Conservation (phyloP, 1,139 yeast genomes). For the Debaryomyces sp. region DNA sequence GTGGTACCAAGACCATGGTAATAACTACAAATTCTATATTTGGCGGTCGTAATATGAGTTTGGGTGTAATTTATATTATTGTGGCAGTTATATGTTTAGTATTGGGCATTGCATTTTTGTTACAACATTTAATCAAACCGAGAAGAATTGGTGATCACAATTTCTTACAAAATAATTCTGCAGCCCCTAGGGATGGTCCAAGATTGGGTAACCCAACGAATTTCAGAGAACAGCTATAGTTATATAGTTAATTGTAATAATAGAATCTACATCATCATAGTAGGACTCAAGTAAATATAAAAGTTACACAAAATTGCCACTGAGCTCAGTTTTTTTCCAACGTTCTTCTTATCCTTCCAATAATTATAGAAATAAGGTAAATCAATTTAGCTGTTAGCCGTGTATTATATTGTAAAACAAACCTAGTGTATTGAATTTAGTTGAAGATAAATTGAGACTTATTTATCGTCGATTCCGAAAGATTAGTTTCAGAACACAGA, state of each 20-base stretch:
- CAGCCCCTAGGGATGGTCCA: constrained; percentile 10
- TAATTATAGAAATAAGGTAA: neutral
- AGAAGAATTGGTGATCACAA: constrained; percentile 50
- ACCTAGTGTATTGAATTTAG: neutral
- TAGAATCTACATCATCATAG: neutral
- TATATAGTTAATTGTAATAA: constrained; percentile 3
- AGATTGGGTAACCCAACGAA: constrained; percentile 11
- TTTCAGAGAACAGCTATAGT: constrained; percentile 31
- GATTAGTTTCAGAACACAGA: constrained; percentile 4
- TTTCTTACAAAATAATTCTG: constrained; percentile 33
- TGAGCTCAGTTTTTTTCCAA: constrained; percentile 6
- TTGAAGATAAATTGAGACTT: neutral
- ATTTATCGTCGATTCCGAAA: neutral
- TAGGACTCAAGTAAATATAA: neutral
- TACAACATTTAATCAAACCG: constrained; percentile 52
- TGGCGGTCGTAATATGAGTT: constrained; percentile 70
- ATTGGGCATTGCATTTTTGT: constrained; percentile 48
- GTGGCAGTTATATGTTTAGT: constrained; percentile 59
- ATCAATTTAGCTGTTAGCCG: neutral
- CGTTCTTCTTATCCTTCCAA: constrained; percentile 4
- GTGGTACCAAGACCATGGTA: constrained; percentile 70
- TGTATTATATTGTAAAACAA: neutral
- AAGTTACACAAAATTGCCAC: constrained; percentile 4
- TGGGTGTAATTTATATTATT: constrained; percentile 68
- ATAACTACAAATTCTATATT: constrained; percentile 67